A percentile compares a stretch with the other conserved stretches of the same genome.
Conservation (phyloP, 768 basidiomycete genomes). For the Russula virescens region DNA sequence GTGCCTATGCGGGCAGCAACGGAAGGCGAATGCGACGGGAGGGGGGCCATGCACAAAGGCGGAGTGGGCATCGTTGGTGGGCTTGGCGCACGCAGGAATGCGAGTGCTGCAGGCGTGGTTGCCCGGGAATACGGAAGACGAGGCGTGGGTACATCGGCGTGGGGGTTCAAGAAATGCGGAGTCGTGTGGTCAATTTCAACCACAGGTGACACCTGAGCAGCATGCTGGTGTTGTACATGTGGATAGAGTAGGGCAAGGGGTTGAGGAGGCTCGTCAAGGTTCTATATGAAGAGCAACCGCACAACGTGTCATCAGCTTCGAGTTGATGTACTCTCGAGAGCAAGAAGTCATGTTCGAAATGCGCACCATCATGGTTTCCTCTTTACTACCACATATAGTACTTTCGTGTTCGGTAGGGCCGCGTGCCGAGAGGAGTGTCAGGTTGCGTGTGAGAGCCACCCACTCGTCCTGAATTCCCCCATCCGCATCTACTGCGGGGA, state of each 20-base stretch:
- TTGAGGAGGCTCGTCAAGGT: conserved; percentile 12
- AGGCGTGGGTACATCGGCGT: background rate
- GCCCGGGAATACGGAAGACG: background rate
- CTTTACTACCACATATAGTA: conserved; percentile 23
- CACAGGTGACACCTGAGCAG: conserved; percentile 11
- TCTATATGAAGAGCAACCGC: conserved; percentile 14
- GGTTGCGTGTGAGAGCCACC: conserved; percentile 63
- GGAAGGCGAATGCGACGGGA: conserved; percentile 9
- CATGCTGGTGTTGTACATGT: conserved; percentile 12
- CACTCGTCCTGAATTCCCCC: conserved; percentile 41
- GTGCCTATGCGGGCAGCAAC: conserved; percentile 24
- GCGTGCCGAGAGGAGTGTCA: conserved; percentile 41
- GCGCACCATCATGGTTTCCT: conserved; percentile 42
- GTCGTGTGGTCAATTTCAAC: conserved; percentile 28
- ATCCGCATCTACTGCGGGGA: conserved; percentile 18
- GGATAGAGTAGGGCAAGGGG: conserved; percentile 17
- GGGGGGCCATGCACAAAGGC: background rate
- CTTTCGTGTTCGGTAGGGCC: background rate
- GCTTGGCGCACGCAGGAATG: conserved; percentile 2
- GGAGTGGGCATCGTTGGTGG: conserved; percentile 7
- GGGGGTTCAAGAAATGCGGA: conserved; percentile 22
- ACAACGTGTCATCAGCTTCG: background rate
- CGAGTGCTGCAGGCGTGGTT: background rate
- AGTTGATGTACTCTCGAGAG: background rate
- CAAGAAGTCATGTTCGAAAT: background rate